Percentiles rank a stretch among this genome's conserved stretches.
These are phyloP conservation scores for Canavalia ensiformis DNA, from an alignment of 306 rosid genomes.

Conservation along the genomic window DNA sequence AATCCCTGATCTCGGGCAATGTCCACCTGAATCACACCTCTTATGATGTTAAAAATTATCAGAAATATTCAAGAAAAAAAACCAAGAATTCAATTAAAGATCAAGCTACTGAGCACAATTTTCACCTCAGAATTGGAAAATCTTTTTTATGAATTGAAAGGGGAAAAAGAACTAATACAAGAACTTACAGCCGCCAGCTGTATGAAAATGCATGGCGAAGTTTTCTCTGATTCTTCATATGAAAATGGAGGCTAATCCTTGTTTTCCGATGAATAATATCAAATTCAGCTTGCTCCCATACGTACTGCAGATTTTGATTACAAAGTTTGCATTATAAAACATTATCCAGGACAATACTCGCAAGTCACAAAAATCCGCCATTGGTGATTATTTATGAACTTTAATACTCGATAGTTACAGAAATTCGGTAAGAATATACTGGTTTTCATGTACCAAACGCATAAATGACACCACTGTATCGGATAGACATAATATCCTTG, in stretches of 20 bases:
- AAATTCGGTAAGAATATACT: constrained; percentile 11
- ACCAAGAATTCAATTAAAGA: constrained; percentile 7
- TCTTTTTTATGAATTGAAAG: constrained; percentile 18
- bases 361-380: background rate
- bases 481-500: constrained; percentile 14
- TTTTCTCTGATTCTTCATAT: constrained; percentile 76
- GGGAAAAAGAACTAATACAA: constrained; percentile 24
- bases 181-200: constrained; percentile 91
- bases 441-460: constrained; percentile 9
- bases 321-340: constrained; percentile 38
- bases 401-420: constrained; percentile 11
- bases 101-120: constrained; percentile 5
- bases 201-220: constrained; percentile 87
- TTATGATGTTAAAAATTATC: constrained; percentile 40
- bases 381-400: constrained; percentile 9
- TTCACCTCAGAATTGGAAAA: constrained; percentile 9
- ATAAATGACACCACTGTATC: background rate
- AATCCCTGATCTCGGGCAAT: constrained; percentile 90
- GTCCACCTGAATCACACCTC: constrained; percentile 82
- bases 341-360: constrained; percentile 8
- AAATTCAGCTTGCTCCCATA: constrained; percentile 97
- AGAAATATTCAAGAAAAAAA: constrained; percentile 7
- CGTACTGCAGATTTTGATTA: constrained; percentile 68
- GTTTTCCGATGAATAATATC: constrained; percentile 86
- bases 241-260: constrained; percentile 91